Base-by-base conservation (phyloP, 164 flowering plant species). In the Berberis thunbergii region DNA sequence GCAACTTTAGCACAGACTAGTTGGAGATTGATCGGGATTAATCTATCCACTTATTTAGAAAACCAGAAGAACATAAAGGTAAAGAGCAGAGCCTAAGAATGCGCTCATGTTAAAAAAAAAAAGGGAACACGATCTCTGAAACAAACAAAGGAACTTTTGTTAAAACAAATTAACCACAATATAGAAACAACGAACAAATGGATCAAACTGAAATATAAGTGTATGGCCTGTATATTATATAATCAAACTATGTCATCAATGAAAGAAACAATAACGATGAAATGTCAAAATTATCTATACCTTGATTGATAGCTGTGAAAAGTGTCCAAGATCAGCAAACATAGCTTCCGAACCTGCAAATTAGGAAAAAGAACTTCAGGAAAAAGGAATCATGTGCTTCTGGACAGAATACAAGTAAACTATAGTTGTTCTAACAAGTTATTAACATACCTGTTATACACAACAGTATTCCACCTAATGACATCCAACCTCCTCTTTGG, bases 271-370 rank as follows among this genome's bases (percentile, higher is more conserved):
- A 26, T 26, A 26, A 26, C 26, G 26, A 26, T 26, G 26, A 26
- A 26, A 26, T 26, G 26, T 26, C 55, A 12, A 41, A 66, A 42
- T 50, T 41, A 4, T 58, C 41, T 6, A 55, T 76, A 86, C 97
- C 89, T 89, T 76, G 70, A 87, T 91, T 72, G 95, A 89, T 71
- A 80, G 66, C 76, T 87, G 96, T 39, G 96, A 89, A 60, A 92
- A 92, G 68, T 92, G 98, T 49, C 98, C 98, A 62, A 92, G 89
- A 78, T 92, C 98, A 56, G 96, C 98, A 80, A 92, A 92, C 98
- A 92, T 92, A 10, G 98, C 98, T 75, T 92, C 98, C n/a, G 98
- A 86, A 63, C 98, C 98, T 89, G 86, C 45, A 74, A 59, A 39
- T 41, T 4, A 1, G 7, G 60, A 54, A 45, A 56, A 38, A 7